Conservation (phyloP, 257 asterid genomes). For the Ehretia macrophylla region DNA sequence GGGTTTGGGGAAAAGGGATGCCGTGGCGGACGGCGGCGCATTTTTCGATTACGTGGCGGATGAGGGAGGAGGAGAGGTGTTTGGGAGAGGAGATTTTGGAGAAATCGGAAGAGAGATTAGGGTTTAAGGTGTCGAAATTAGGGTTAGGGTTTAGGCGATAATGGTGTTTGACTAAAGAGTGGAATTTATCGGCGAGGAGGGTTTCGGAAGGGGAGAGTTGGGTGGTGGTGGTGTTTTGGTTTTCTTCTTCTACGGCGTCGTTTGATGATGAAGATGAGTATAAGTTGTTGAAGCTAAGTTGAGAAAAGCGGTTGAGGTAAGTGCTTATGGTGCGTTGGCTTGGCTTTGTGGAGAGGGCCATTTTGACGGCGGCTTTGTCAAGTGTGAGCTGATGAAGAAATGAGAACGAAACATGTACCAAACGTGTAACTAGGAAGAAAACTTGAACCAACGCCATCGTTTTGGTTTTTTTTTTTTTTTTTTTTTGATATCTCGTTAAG, state of each 20-base stretch:
- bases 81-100: conserved; percentile 30
- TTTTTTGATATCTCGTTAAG: too few relatives aligned
- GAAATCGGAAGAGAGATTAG: conserved; percentile 59
- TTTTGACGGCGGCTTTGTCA: neutral
- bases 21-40: conserved; percentile 83
- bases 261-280: neutral
- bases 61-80: conserved; percentile 37
- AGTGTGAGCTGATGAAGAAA: neutral
- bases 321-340: neutral
- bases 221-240: conserved; percentile 15
- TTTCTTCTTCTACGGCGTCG: conserved; percentile 1
- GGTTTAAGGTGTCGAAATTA: conserved; percentile 16
- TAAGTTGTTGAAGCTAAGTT: neutral
- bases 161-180: conserved; percentile 60
- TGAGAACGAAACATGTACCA: too few relatives aligned
- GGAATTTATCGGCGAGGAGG: conserved; percentile 42
- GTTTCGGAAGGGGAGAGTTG: conserved; percentile 14
- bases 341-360: neutral
- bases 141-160: conserved; percentile 59
- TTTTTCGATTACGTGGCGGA: conserved; percentile 51
- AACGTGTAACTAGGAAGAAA: too few relatives aligned
- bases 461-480: neutral
- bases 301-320: neutral
- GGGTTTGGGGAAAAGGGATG: conserved; percentile 66
- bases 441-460: too few relatives aligned